Evolutionary conservation across 164 flowering plant genomes (phyloP), one percentile per base, ranked within the genome.

Genomic region (Chloranthus sessilifolius): DNA sequence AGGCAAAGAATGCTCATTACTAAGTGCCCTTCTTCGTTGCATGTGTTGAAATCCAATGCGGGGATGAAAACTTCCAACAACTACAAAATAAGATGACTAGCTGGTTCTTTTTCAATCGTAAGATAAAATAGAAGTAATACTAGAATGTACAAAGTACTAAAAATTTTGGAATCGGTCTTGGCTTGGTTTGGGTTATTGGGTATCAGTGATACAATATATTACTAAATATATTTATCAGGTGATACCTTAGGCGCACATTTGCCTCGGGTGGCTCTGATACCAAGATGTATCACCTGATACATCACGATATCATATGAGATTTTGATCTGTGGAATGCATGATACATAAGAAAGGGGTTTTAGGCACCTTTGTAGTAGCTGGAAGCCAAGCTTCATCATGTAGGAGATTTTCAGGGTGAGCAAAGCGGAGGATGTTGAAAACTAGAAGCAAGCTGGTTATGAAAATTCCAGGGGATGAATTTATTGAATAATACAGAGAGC

Each of bases 301-400:
- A n/a, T n/a, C n/a, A n/a, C n/a, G n/a, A n/a, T n/a, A n/a, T n/a
- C n/a, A n/a, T n/a, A n/a, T n/a, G n/a, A n/a, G n/a, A n/a, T n/a
- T n/a, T n/a, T n/a, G n/a, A n/a, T n/a, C n/a, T n/a, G n/a, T n/a
- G n/a, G n/a, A n/a, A n/a, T n/a, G n/a, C n/a, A n/a, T n/a, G n/a
- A n/a, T n/a, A n/a, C n/a, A n/a, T n/a, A n/a, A n/a, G n/a, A n/a
- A n/a, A n/a, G n/a, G n/a, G n/a, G n/a, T 33, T 33, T 33, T 33
- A 33, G 22, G 48, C 73, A 88, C 99, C 97, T 86, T 81, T 36
- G 61, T 59, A 20, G 74, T 55, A 43, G 86, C 55, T 43, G 74
- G 66, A 58, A 75, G 38, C 97, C 97, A 92, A 50, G 72, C 62
- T 56, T 77, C 82, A 46, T 72, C 70, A 51, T 81, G 70, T 17